Conservation (phyloP, 2,329 filamentous ascomycete species). For the Penicillium sp. region DNA sequence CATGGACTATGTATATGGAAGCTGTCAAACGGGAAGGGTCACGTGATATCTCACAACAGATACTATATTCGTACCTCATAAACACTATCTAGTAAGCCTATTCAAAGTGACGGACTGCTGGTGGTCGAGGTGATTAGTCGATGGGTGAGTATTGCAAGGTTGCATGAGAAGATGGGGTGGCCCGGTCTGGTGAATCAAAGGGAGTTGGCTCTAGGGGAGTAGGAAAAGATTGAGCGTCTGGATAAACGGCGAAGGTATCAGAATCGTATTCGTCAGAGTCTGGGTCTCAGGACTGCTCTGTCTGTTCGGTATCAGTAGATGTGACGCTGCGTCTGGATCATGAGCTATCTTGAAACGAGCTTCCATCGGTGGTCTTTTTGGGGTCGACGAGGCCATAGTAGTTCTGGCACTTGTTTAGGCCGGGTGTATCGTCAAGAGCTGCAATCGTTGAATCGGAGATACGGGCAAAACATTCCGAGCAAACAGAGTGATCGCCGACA, state of each 20-base stretch:
- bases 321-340: conserved; percentile 48
- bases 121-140: no score
- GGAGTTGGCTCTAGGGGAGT: no score
- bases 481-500: conserved; percentile 78
- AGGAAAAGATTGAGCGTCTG: no score
- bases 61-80: no score
- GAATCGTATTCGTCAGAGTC: conserved; percentile 34
- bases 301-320: conserved; percentile 26
- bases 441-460: conserved; percentile 56
- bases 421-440: conserved; percentile 51
- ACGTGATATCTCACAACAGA: no score
- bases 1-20: no score
- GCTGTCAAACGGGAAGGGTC: no score
- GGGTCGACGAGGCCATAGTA: conserved; percentile 65
- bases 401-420: conserved; percentile 63
- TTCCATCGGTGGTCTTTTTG: conserved; percentile 66
- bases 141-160: no score
- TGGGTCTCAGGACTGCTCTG: conserved; percentile 33
- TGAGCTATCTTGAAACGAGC: conserved; percentile 69
- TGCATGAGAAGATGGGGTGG: no score
- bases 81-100: no score
- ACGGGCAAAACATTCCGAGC: conserved; percentile 67
- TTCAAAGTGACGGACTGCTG: no score
- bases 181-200: no score
- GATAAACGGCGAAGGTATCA: conserved; percentile 24